Base-by-base conservation (phyloP, 306 rosid species). In the Prunus kanzakura region DNA sequence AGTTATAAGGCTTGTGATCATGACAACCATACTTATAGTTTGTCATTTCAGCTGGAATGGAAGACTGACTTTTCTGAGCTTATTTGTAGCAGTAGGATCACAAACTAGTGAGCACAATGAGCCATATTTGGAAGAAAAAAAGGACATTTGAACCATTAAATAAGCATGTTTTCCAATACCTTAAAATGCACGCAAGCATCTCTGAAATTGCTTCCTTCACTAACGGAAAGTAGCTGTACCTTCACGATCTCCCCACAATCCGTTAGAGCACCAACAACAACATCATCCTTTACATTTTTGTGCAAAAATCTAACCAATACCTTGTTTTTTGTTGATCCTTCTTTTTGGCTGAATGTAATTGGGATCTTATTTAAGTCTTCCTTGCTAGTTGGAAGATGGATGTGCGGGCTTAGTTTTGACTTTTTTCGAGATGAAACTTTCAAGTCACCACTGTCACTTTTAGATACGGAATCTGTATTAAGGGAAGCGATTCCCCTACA, bases 231-330 rank as follows among this genome's bases (percentile, higher is more conserved):
- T 30, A 64, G n/a, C 30, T 73, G 29, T 45, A 56, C 58, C 63
- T 67, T 72, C 49, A 20, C 22, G 14, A 79, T 47, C 12, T 6
- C 2, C 10, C 77, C 78, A 56, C 74, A 79, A 66, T 49, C 27
- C 3, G 1, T 1, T 56, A 79, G 47, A 14, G 51, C 69, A 56
- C n/a, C 5, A 16, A 11, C 14, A 56, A 79, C 9, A 6, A 12
- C 1, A 16, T n/a, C 8, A 0, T 41, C 30, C 67, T 73, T 25
- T 0, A 58, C 69, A 43, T 45, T 18, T 15, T 22, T 43, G 52
- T 1, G 4, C 69, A 72, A 20, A 46, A 79, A 79, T 47, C 78
- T 79, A 47, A 79, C 78, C 74, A 73, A 66, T 75, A 58, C 73
- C 30, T 13, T 79, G 52, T 45, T 79, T 72, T 73, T 29, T 23